Evolutionary conservation across 2,329 filamentous ascomycete species (phyloP).

Genomic region (Whalleya microplaca): DNA sequence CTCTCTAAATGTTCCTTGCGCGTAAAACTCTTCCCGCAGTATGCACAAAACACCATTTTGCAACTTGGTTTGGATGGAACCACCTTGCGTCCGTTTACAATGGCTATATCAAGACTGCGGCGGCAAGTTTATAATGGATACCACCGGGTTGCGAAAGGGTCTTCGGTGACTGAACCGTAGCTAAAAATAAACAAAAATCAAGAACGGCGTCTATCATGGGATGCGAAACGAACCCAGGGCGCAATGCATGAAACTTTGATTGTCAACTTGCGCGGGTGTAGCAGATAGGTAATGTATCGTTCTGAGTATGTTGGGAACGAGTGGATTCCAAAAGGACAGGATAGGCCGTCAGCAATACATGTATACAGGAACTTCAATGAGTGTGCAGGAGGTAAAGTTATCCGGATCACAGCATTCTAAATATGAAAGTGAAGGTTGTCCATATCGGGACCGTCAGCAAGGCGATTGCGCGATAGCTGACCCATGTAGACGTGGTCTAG

Average conservation of each 20-base stretch:
- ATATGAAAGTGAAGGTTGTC: constrained; percentile 26
- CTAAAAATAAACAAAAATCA: neutral
- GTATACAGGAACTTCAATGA: constrained; percentile 17
- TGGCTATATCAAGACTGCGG: constrained; percentile 9
- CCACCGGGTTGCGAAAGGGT: neutral
- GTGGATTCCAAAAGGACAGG: constrained; percentile 11
- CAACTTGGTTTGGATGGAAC: neutral
- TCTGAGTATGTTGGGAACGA: constrained; percentile 5
- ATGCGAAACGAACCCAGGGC: constrained; percentile 2
- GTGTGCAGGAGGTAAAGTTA: constrained; percentile 15
- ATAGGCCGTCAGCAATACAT: constrained; percentile 7
- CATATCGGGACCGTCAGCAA: constrained; percentile 24
- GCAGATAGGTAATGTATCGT: constrained; percentile 1
- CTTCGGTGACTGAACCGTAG: neutral
- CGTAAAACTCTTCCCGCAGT: constrained; percentile 59
- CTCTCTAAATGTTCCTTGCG: constrained; percentile 61
- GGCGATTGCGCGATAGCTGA: constrained; percentile 21
- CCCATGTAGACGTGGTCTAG: constrained; percentile 18
- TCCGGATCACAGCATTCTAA: constrained; percentile 27
- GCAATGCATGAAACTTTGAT: constrained; percentile 5
- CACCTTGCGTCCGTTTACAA: constrained; percentile 1
- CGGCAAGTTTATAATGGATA: constrained; percentile 1
- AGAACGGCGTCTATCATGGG: constrained; percentile 12
- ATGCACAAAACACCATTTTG: constrained; percentile 52
- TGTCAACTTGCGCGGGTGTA: neutral